phyloP scores from a whole-genome alignment of 805 yeast species.

The Priceomyces fermenticarens region DNA sequence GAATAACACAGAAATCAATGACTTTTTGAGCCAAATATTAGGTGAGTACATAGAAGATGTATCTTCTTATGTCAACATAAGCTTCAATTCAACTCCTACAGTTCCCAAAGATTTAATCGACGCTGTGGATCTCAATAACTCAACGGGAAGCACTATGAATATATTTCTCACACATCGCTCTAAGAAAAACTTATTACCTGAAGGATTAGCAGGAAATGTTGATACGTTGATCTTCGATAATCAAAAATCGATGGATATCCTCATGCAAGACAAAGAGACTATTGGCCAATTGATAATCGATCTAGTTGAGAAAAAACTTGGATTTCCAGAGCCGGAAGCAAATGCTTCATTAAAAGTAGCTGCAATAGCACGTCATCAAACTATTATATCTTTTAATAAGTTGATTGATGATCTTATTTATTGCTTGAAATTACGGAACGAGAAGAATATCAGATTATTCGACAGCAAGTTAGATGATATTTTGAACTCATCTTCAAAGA shows the following conservation, averaged over 20 bases:
- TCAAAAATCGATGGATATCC: neutral
- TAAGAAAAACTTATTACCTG: neutral
- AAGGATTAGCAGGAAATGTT: neutral
- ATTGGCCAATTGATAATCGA: neutral
- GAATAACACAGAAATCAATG: neutral
- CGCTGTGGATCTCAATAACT: neutral
- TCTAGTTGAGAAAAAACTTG: conserved; percentile 1
- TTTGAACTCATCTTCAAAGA: neutral
- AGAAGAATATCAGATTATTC: conserved; percentile 3
- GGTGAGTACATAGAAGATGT: neutral
- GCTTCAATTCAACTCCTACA: neutral
- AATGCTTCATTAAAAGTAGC: neutral
- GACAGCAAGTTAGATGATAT: conserved; percentile 2
- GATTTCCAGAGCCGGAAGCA: conserved; percentile 1
- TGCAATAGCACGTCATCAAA: neutral
- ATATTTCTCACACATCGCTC: conserved; percentile 1
- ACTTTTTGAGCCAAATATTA: neutral
- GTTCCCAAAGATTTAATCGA: neutral
- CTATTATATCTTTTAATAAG: neutral
- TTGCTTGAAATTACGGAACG: conserved; percentile 1
- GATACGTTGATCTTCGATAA: neutral
- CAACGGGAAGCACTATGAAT: neutral
- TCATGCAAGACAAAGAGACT: neutral
- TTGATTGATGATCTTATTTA: conserved; percentile 1
- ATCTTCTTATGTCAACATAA: neutral